Evolutionary conservation across 2,329 filamentous ascomycete genomes (phyloP), one percentile per base, ranked within the genome.

Genomic region (Dactylellina leptospora): DNA sequence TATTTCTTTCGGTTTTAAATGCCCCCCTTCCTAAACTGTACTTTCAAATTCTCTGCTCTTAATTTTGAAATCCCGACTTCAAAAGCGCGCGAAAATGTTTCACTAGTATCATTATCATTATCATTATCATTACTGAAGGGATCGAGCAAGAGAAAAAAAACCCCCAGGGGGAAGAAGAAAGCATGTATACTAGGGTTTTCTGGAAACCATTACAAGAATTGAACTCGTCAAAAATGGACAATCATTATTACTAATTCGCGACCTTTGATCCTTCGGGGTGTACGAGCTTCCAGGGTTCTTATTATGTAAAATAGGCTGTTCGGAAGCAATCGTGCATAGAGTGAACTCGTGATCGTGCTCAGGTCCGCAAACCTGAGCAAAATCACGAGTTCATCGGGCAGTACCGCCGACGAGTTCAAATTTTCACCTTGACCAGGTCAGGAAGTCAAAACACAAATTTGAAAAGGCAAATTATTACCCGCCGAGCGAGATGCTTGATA

Each of bases 41-140:
- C 33, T 16, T 11, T 38, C 20, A 28, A 45, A 9, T 23, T 23
- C 20, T 50, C 25, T 47, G 36, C 38, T 61, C 44, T 30, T 30
- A n/a, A 22, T 28, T 51, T 16, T 36, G 11, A 23, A 22, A 53
- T 10, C 8, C 44, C 33, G 48, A 62, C 44, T 38, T 36, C 38
- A 47, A 53, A 55, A 63, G 28, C 40, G 20, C 60, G 42, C n/a
- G n/a, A 61, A 63, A 47, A 42, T 25, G 27, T 55, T 63, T 63
- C 22, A 16, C 16, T 16, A 40, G 25, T 63, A 51, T 45, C 28
- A 40, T 4, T 40, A 45, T 45, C 20, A 45, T 47, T 63, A 53
- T 47, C 36, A 40, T 40, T 40, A 45, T 45, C 20, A 45, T 48
- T 63, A 53, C 27, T 25, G 30, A 28, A 48, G 47, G 25, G 36